Base-by-base conservation (phyloP, 2,329 filamentous ascomycete genomes). In the Hypoxylon sp. region DNA sequence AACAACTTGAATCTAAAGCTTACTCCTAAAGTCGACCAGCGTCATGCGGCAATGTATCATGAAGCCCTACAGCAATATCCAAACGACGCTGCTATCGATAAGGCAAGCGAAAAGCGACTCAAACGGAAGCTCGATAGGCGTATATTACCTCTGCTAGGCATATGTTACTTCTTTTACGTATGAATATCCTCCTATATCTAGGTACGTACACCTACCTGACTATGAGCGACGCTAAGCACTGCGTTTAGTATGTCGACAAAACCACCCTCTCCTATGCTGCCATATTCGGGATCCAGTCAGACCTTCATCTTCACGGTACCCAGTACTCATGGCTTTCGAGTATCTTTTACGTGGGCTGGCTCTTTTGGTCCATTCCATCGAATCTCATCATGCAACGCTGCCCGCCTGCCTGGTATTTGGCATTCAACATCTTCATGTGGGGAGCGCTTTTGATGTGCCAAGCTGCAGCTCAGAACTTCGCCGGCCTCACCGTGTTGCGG, bases 281-380 rank as follows among this genome's bases (percentile, higher is more conserved):
- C 10, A 86, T 89, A 41, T 89, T 89, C 69, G 87, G 86, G 0
- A 87, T 90, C 53, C 76, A 80, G n/a, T 81, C 87, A 17, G 87
- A 89, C 64, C 78, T 89, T 7, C 74, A 85, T 10, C 77, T 89
- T 0, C 79, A 82, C 34, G 86, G 86, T 0, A 80, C 82, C 0
- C 80, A 87, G 67, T 88, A 88, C 68, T 85, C 77, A 63, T 88
- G 85, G 83, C 78, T 87, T 0, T 83, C 80, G 36, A 83, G 80
- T 63, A 82, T 87, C 13, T 89, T 88, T 75, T 87, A 88, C 67
- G 84, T 87, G 67, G 86, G 84, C 0, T 88, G 84, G 67, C 72
- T 89, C 17, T 81, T 80, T 14, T 87, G 84, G 84, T 84, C 83
- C 0, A 81, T 87, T 60, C 85, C 85, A 0, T 86, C 84, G 11